Conservation (phyloP, 371 early-diverging fungal species). For the Lichtheimia corymbifera region DNA sequence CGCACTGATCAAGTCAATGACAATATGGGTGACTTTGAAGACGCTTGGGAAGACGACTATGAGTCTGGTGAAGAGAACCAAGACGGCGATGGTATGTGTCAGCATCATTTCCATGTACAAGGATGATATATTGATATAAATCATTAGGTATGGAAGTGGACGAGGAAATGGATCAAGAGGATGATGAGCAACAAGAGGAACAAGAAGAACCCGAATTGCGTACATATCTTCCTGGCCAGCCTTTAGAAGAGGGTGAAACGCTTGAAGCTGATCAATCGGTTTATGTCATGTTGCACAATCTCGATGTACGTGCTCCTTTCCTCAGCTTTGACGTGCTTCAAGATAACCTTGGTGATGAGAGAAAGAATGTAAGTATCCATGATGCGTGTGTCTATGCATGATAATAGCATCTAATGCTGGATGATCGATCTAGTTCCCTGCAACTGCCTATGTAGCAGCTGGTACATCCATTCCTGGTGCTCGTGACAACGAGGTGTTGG, state of each 20-base stretch:
- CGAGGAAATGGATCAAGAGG: slow-evolving; percentile 57
- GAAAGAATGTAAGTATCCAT: slow-evolving; percentile 61
- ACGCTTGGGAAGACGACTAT: slow-evolving; percentile 92
- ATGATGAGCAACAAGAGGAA: slow-evolving; percentile 45
- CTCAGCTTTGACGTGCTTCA: slow-evolving; percentile 91
- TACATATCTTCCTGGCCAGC: slow-evolving; percentile 92
- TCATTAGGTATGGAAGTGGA: slow-evolving; percentile 59
- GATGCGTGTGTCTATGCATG: no score
- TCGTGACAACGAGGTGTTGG: slow-evolving; percentile 84
- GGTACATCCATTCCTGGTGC: slow-evolving; percentile 90
- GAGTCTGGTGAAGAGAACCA: slow-evolving; percentile 67
- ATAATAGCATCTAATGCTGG: no score
- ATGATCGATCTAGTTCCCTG: slow-evolving; percentile 68
- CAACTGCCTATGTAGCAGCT: slow-evolving; percentile 90
- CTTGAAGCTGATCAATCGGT: slow-evolving; percentile 92
- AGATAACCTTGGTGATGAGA: slow-evolving; percentile 81
- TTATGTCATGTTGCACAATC: slow-evolving; percentile 94
- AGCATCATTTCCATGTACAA: not conserved
- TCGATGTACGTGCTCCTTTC: slow-evolving; percentile 96
- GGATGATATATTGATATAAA: not conserved
- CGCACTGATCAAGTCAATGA: slow-evolving; percentile 57
- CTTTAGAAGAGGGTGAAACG: slow-evolving; percentile 85
- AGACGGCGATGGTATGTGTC: slow-evolving; percentile 47
- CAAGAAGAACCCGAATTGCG: slow-evolving; percentile 56
- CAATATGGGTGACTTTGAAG: slow-evolving; percentile 95